These are phyloP conservation scores for Mycosarcoma mackinlayi DNA, from an alignment of 1,284 basidiomycete species.

Conservation along the genomic window DNA sequence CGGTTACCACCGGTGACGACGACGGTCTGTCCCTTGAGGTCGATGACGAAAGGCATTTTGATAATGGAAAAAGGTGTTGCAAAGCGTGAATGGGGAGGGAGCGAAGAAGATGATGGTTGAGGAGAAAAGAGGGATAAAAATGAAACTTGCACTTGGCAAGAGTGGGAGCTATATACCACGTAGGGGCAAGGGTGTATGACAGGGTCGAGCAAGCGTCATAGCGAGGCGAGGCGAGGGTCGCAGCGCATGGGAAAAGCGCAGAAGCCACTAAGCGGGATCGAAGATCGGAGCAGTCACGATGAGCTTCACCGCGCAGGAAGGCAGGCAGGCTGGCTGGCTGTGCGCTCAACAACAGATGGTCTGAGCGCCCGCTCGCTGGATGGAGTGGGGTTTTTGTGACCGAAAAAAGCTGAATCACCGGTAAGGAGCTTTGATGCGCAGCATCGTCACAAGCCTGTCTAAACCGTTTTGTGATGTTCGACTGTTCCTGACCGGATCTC, in stretches of 20 bases:
- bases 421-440: neutral
- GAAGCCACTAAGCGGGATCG: conserved; percentile 1
- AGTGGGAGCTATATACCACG: too few species aligned
- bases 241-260: conserved; percentile 6
- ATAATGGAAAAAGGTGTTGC: neutral
- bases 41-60: conserved; percentile 52
- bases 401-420: conserved; percentile 11
- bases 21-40: conserved; percentile 60
- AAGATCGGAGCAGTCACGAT: neutral
- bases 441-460: conserved; percentile 5
- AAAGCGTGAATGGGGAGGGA: neutral
- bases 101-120: neutral
- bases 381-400: neutral
- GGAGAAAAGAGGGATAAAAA: neutral
- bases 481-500: too few species aligned
- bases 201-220: conserved; percentile 1
- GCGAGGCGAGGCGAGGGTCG: neutral
- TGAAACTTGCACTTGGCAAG: too few species aligned
- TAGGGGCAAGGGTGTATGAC: neutral
- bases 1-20: conserved; percentile 73
- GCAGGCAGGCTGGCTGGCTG: too few species aligned
- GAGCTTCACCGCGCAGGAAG: too few species aligned
- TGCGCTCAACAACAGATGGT: conserved; percentile 5
- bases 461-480: too few species aligned
- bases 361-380: conserved; percentile 1